Conservation (phyloP, 2,329 filamentous ascomycete genomes). For the Trichoderma sp. region DNA sequence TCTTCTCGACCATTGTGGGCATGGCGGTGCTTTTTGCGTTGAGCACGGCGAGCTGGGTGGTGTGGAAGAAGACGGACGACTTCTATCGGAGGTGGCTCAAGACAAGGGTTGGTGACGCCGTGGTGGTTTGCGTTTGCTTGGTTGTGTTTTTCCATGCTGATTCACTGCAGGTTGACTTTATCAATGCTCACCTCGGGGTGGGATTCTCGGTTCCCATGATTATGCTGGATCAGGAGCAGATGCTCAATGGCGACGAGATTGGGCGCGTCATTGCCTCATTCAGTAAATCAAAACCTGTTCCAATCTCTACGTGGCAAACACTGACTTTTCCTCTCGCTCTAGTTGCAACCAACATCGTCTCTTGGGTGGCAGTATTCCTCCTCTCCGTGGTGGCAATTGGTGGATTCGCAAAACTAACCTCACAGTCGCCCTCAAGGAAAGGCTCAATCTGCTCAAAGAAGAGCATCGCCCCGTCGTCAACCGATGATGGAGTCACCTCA, state of each 20-base stretch:
- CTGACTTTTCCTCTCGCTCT: background rate
- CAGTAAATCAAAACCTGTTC: constrained; percentile 35
- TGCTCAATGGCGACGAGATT: constrained; percentile 38
- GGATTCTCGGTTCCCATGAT: constrained; percentile 54
- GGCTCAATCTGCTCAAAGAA: background rate
- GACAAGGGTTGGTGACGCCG: constrained; percentile 33
- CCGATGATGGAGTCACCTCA: background rate
- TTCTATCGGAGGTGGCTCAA: constrained; percentile 38
- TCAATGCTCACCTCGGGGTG: constrained; percentile 53
- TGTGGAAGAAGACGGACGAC: constrained; percentile 26
- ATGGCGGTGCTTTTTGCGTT: constrained; percentile 45
- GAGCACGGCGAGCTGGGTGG: constrained; percentile 34
- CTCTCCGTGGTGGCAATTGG: constrained; percentile 26
- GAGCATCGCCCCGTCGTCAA: background rate
- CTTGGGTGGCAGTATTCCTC: constrained; percentile 37
- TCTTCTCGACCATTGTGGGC: constrained; percentile 50
- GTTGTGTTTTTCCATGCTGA: background rate
- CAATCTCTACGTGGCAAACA: background rate
- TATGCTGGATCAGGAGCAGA: constrained; percentile 43
- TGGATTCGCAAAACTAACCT: background rate
- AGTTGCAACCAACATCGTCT: constrained; percentile 22
- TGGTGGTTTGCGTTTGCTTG: background rate
- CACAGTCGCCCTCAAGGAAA: background rate
- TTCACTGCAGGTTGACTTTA: constrained; percentile 45
- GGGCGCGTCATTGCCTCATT: constrained; percentile 48